These are phyloP conservation scores for Termitomyces sp. DNA, from an alignment of 768 basidiomycete species.

Conservation along the genomic window DNA sequence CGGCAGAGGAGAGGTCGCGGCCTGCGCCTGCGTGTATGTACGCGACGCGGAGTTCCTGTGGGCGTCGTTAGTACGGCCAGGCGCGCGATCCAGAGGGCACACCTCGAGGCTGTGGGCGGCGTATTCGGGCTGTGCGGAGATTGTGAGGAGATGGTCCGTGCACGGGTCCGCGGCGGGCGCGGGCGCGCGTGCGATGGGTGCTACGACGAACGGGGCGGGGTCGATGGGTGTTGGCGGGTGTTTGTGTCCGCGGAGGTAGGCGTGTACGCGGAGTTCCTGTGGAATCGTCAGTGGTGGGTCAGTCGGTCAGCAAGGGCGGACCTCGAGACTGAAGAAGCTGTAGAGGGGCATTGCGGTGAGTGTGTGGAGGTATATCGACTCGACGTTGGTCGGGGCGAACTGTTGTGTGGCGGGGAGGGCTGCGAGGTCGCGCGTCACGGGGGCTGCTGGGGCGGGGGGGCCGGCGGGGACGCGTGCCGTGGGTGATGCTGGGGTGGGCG, in stretches of 20 bases:
- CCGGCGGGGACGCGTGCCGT: slow-evolving; percentile 17
- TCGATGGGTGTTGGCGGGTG: slow-evolving; percentile 21
- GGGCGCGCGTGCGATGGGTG: not conserved
- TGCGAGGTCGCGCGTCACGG: slow-evolving; percentile 12
- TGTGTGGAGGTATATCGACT: slow-evolving; percentile 26
- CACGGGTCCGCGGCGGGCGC: no score
- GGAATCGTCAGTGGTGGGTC: no score
- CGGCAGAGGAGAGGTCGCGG: slow-evolving; percentile 40
- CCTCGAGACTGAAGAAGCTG: slow-evolving; percentile 35
- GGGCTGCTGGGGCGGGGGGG: slow-evolving; percentile 9
- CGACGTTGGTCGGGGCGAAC: slow-evolving; percentile 11
- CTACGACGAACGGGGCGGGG: slow-evolving; percentile 19
- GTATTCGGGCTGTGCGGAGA: slow-evolving; percentile 31
- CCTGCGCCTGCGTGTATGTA: slow-evolving; percentile 32
- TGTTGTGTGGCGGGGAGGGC: slow-evolving; percentile 20
- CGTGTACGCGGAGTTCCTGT: slow-evolving; percentile 40
- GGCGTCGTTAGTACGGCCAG: no score
- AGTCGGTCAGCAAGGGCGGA: slow-evolving; percentile 16
- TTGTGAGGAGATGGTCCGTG: slow-evolving; percentile 28
- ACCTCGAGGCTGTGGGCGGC: slow-evolving; percentile 49
- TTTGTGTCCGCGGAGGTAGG: slow-evolving; percentile 34
- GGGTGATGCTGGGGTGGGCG: not conserved
- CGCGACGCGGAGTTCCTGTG: slow-evolving; percentile 49
- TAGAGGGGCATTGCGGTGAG: slow-evolving; percentile 34
- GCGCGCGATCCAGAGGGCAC: not conserved